Conservation (phyloP, 2,329 filamentous ascomycete species). For the Cordyceps cicadae region DNA sequence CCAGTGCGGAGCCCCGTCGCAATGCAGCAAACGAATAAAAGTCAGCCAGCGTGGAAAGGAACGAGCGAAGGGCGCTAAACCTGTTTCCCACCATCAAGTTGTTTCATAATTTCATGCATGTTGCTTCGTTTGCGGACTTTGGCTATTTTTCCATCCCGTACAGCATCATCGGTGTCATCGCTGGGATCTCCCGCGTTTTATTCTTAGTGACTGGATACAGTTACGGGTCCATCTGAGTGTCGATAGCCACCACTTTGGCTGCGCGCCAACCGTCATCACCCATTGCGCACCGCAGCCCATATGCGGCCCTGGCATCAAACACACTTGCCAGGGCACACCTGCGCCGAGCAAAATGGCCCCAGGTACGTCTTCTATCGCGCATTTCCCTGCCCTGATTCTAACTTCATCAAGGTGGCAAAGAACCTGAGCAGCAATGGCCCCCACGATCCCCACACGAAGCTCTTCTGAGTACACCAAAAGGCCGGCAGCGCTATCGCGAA, state of each 20-base stretch:
- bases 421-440: conserved; percentile 52
- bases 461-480: conserved; percentile 62
- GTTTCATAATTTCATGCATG: not conserved
- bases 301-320: conserved; percentile 7
- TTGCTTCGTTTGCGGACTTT: not conserved
- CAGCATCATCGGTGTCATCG: not conserved
- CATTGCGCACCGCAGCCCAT: not conserved
- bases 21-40: not conserved
- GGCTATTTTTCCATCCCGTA: not conserved
- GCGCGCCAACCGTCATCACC: not conserved
- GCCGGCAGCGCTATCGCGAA: conserved; percentile 65
- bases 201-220: not conserved
- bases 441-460: conserved; percentile 59
- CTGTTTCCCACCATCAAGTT: not conserved
- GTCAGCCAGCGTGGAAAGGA: not conserved
- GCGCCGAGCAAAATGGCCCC: conserved; percentile 15
- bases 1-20: not conserved
- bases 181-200: not conserved
- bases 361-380: conserved; percentile 9
- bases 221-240: not conserved
- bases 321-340: conserved; percentile 4
- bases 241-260: not conserved
- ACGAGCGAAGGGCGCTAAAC: conserved; percentile 1
- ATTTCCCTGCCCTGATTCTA: conserved; percentile 11
- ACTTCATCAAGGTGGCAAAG: conserved; percentile 17